Base-by-base conservation (phyloP, 352 stramenopile species). In the Phytophthora capsici region DNA sequence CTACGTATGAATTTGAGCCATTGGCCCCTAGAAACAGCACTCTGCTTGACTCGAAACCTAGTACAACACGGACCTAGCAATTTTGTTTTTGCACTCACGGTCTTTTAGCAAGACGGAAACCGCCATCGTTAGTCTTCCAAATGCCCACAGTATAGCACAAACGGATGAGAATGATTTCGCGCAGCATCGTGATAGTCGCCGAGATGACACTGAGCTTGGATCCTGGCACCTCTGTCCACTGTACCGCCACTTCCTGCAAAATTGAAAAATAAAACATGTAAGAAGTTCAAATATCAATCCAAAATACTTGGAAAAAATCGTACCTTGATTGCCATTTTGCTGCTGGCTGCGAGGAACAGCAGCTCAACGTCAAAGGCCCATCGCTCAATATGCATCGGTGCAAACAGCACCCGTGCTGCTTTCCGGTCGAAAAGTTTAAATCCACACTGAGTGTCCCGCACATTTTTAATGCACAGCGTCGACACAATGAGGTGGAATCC, bases 361-460 rank as follows among this genome's bases (percentile, higher is more conserved):
- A 98, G 52, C 59, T 98, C 94, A n/a, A 98, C 91, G 66, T 98
- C 94, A 69, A 98, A 98, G 17, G 90, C 91, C 94, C 94, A 98
- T 36, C 94, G 88, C 57, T 98, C 86, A 17, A 98, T 91, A 78
- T 98, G 94, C 77, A 98, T 82, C n/a, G 89, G 86, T 40, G 84
- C 64, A 71, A 98, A 98, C 12, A 98, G 59, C 16, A 93, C 63
- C 8, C 77, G 78, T 9, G 90, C 91, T 4, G 91, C 87, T 36
- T 75, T 76, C 44, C 92, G 86, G 50, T 97, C 90, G 59, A 98
- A 97, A 14, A 98, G 81, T 69, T 98, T 98, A 70, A 98, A 98
- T 17, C 94, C 94, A 64, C 94, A 98, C 73, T 98, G 93, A 19
- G 94, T 98, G 63, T 98, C 94, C 40, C 89, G 84, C 46, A 98